These are phyloP conservation scores for Daedalea quercina DNA, from an alignment of 768 basidiomycete species.

Conservation along the genomic window DNA sequence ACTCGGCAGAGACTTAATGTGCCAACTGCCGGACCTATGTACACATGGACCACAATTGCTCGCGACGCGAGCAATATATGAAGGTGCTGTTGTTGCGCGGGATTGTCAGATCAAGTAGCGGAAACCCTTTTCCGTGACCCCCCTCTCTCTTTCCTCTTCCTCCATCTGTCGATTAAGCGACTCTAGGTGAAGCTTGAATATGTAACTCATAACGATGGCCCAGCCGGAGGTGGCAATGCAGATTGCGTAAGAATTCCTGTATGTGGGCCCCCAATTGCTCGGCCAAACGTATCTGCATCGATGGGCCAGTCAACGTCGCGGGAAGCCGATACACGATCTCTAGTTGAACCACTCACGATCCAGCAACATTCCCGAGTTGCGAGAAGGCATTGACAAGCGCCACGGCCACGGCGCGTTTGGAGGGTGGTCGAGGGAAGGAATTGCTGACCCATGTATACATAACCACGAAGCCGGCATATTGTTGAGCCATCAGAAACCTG, in stretches of 20 bases:
- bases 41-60: too few relatives aligned
- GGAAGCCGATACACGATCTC: background rate
- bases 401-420: conserved; percentile 80
- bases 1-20: too few relatives aligned
- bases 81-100: background rate
- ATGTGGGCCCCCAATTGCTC: conserved; percentile 61
- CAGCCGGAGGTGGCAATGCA: conserved; percentile 23
- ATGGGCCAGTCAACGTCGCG: conserved; percentile 15
- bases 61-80: too few relatives aligned
- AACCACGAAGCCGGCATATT: conserved; percentile 65
- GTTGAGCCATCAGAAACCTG: conserved; percentile 75
- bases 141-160: conserved; percentile 33
- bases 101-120: conserved; percentile 39
- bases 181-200: conserved; percentile 23
- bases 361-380: conserved; percentile 77
- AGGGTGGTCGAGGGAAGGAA: conserved; percentile 65
- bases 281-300: conserved; percentile 62
- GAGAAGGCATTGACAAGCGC: conserved; percentile 79
- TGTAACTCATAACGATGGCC: conserved; percentile 27
- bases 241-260: conserved; percentile 55
- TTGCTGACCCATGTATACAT: conserved; percentile 51
- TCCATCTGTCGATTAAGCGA: conserved; percentile 21
- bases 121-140: conserved; percentile 37
- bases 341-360: conserved; percentile 40
- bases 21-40: too few relatives aligned